phyloP scores from a whole-genome alignment of 1,139 yeast species.

The Diutina siamensis region DNA sequence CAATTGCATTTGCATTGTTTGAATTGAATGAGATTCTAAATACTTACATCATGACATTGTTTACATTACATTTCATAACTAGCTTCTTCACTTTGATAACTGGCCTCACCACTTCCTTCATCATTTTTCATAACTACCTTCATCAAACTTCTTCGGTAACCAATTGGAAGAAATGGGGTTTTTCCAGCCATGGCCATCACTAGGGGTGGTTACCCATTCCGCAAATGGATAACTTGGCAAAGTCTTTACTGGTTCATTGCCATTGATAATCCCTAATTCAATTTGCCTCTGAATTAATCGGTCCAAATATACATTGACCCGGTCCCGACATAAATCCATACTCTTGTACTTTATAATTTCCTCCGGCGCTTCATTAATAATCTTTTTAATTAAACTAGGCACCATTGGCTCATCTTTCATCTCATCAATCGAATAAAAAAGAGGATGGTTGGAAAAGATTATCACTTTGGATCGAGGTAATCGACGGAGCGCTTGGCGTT shows the following conservation, averaged over 20 bases:
- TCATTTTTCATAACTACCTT: not conserved
- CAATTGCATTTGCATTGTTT: too few species aligned
- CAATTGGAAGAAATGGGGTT: slow-evolving; percentile 21
- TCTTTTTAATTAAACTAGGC: slow-evolving; percentile 54
- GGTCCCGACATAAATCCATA: slow-evolving; percentile 46
- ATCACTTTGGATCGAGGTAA: slow-evolving; percentile 37
- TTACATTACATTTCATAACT: not conserved
- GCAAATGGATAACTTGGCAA: slow-evolving; percentile 55
- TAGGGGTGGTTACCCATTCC: slow-evolving; percentile 32
- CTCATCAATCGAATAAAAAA: slow-evolving; percentile 58
- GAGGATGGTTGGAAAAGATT: slow-evolving; percentile 56
- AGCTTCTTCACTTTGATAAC: slow-evolving; percentile 1
- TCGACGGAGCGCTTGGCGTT: slow-evolving; percentile 41
- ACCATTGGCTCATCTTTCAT: slow-evolving; percentile 70
- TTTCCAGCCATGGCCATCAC: slow-evolving; percentile 29
- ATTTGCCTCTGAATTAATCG: slow-evolving; percentile 44
- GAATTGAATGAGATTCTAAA: too few species aligned
- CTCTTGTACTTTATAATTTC: slow-evolving; percentile 53
- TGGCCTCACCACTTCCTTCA: not conserved
- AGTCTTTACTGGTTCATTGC: slow-evolving; percentile 50
- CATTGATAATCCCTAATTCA: slow-evolving; percentile 40
- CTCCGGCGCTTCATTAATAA: slow-evolving; percentile 55
- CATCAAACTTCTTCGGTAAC: not conserved
- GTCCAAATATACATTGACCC: slow-evolving; percentile 47
- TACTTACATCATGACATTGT: not conserved